Percentiles rank a stretch among this genome's conserved stretches.
Evolutionary conservation across 202 grass and related monocot species (phyloP).

Genomic region (Alloteropsis angusta): DNA sequence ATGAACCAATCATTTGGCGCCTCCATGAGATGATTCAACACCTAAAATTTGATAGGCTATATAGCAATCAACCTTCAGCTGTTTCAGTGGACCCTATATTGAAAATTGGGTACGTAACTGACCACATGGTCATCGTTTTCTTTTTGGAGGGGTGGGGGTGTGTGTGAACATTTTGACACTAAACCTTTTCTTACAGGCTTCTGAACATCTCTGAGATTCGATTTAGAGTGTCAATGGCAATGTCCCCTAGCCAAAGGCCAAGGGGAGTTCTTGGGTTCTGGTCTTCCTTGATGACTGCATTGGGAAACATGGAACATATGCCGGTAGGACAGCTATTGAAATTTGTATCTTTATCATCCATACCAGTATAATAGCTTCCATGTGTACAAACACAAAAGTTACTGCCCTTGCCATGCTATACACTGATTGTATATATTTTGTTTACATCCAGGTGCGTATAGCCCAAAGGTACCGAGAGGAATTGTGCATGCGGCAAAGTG

Average conservation of each 20-base stretch:
- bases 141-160: no score
- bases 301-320: conserved; percentile 99
- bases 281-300: conserved; percentile 97
- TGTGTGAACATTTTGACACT: no score
- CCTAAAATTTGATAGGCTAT: conserved; percentile 64
- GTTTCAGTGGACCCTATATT: conserved; percentile 89
- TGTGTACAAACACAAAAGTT: background rate
- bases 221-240: conserved; percentile 96
- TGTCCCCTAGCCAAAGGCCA: conserved; percentile 90
- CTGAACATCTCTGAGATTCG: conserved; percentile 88
- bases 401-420: background rate
- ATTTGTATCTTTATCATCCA: background rate
- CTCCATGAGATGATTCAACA: conserved; percentile 92
- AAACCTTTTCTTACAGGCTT: conserved; percentile 42
- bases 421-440: background rate
- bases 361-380: conserved; percentile 2
- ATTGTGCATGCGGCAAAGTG: conserved; percentile 91
- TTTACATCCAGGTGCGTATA: conserved; percentile 61
- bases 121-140: background rate
- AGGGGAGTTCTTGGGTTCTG: conserved; percentile 98
- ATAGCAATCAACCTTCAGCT: conserved; percentile 58
- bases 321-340: conserved; percentile 44
- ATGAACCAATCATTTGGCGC: conserved; percentile 95
- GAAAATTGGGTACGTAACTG: conserved; percentile 75
- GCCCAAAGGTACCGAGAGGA: conserved; percentile 78